phyloP scores from a whole-genome alignment of 1,284 basidiomycete species.

The Sporisorium graminicola region DNA sequence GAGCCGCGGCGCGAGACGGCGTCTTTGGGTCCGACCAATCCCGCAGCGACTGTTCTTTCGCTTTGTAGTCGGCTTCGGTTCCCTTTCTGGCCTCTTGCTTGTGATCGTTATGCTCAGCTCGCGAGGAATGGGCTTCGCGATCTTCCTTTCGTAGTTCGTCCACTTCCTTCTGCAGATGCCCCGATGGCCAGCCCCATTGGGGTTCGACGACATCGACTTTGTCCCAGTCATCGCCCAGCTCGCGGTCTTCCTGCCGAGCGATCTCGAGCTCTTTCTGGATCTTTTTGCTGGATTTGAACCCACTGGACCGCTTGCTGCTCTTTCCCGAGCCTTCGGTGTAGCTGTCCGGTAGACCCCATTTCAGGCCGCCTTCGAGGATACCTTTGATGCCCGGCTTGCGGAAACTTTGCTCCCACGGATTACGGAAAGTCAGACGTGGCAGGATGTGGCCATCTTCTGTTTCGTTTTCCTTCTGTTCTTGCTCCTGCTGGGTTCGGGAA shows the following conservation, averaged over 20 bases:
- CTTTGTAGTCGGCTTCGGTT: conserved; percentile 13
- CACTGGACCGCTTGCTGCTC: conserved; percentile 10
- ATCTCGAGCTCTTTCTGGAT: conserved; percentile 13
- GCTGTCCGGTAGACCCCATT: conserved; percentile 59
- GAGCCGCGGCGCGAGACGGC: conserved; percentile 11
- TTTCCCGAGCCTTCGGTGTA: conserved; percentile 48
- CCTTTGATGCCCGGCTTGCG: conserved; percentile 42
- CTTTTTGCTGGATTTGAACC: conserved; percentile 33
- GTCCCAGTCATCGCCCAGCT: conserved; percentile 45
- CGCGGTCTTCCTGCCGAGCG: conserved; percentile 20
- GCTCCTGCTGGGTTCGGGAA: background rate
- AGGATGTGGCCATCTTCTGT: conserved; percentile 35
- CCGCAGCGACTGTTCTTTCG: conserved; percentile 13
- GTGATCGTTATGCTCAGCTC: background rate
- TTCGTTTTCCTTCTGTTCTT: conserved; percentile 6
- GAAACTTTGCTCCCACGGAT: conserved; percentile 57
- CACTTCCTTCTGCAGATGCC: conserved; percentile 18
- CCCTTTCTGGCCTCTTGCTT: background rate
- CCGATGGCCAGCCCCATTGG: conserved; percentile 47
- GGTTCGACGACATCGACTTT: conserved; percentile 34
- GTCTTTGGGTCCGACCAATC: conserved; percentile 40
- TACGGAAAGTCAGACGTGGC: conserved; percentile 43
- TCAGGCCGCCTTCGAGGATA: conserved; percentile 50
- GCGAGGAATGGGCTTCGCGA: background rate
- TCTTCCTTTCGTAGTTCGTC: conserved; percentile 11